Percentiles rank a stretch among this genome's conserved stretches.
These are phyloP conservation scores for Trypanosoma boissoni DNA, from an alignment of 208 protist genomes.

Conservation along the genomic window DNA sequence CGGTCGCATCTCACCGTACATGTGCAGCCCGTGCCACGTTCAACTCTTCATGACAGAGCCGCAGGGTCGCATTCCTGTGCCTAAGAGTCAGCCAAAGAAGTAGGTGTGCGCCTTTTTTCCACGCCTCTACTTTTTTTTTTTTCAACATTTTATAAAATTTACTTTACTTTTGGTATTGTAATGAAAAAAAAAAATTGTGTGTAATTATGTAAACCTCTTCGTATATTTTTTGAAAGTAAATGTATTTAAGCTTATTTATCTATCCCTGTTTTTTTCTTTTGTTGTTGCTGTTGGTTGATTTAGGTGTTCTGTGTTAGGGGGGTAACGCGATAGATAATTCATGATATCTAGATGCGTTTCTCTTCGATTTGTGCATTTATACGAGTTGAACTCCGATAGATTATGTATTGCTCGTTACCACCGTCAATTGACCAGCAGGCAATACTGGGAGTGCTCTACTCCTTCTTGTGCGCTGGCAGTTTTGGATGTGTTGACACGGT, in stretches of 20 bases:
- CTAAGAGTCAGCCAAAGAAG: conserved; percentile 35
- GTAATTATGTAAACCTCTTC: conserved; percentile 3
- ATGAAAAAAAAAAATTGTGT: conserved; percentile 3
- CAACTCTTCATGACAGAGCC: conserved; percentile 72
- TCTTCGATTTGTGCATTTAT: conserved; percentile 7
- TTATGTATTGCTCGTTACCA: conserved; percentile 29
- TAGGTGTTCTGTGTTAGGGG: background rate
- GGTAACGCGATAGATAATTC: no score
- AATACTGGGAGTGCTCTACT: conserved; percentile 60
- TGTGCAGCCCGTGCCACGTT: conserved; percentile 92
- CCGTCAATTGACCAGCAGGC: conserved; percentile 32
- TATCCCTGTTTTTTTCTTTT: background rate
- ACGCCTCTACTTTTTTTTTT: background rate
- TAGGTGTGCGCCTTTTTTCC: conserved; percentile 13
- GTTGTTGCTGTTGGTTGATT: background rate
- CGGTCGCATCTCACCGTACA: conserved; percentile 93
- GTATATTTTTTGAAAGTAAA: background rate
- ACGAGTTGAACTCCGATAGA: conserved; percentile 26
- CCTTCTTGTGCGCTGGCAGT: conserved; percentile 58
- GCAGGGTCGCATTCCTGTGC: conserved; percentile 38
- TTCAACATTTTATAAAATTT: background rate
- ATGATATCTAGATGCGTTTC: conserved; percentile 15
- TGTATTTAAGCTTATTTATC: background rate
- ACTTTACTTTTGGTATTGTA: conserved; percentile 3
- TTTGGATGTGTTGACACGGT: conserved; percentile 46